These are phyloP conservation scores for Pestalotiopsis sp. DNA, from an alignment of 2,329 filamentous ascomycete species.

Conservation along the genomic window DNA sequence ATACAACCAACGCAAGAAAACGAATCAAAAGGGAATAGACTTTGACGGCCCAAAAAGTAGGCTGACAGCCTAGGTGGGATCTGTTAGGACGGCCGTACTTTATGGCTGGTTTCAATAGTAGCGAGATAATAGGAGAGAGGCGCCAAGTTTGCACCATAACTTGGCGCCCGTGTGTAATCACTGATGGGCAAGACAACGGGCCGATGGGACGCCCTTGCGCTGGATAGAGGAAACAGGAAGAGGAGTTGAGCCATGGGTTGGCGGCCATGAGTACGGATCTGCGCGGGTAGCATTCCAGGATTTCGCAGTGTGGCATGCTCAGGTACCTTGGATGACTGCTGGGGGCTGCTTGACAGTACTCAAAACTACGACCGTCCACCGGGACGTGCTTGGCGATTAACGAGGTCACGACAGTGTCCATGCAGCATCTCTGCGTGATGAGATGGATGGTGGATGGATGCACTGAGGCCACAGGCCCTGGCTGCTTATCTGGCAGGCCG, in stretches of 20 bases:
- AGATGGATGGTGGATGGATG: not conserved
- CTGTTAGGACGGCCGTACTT: not conserved
- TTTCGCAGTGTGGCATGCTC: not conserved
- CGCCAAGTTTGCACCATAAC: constrained; percentile 6
- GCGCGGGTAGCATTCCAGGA: not conserved
- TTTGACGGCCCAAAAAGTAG: not conserved
- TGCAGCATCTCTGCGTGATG: not conserved
- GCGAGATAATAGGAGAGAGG: constrained; percentile 3
- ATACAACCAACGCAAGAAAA: not conserved
- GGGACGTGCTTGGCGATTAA: not conserved
- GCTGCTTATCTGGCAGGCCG: constrained; percentile 10
- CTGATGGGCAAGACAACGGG: constrained; percentile 2
- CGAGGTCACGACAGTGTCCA: not conserved
- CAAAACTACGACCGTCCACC: not conserved
- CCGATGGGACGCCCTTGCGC: constrained; percentile 9
- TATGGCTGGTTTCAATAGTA: not conserved
- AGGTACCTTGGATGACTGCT: no score
- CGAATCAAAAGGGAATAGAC: not conserved
- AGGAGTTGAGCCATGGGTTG: not conserved
- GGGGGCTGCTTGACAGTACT: not conserved
- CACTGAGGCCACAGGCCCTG: not conserved
- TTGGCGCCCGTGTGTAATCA: not conserved
- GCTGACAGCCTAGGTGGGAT: not conserved
- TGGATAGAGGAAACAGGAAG: not conserved
- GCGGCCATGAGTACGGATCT: not conserved